Conservation (phyloP, 2,329 filamentous ascomycete genomes). For the Botrytis byssoidea region DNA sequence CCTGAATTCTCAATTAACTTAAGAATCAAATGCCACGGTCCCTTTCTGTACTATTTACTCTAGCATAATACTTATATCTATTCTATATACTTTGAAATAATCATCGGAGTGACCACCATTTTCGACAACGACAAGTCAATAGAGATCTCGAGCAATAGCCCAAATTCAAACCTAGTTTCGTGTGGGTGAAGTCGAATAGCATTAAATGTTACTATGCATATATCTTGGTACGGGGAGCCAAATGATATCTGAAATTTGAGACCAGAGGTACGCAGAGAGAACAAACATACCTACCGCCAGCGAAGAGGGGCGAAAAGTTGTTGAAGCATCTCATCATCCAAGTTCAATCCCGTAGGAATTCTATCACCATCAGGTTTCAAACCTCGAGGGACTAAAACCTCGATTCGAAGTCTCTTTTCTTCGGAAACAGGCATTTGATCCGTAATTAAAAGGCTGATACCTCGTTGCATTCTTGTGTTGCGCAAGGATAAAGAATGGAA, state of each 20-base stretch:
- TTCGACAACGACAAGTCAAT: not conserved
- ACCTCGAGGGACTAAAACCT: constrained; percentile 50
- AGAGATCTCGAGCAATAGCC: not conserved
- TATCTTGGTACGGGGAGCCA: not conserved
- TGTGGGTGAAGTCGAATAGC: not conserved
- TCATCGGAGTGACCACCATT: not conserved
- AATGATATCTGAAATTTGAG: not conserved
- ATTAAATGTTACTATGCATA: not conserved
- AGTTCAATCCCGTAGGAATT: constrained; percentile 41
- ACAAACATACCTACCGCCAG: not conserved
- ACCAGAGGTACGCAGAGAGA: not conserved
- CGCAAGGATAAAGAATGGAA: constrained; percentile 49
- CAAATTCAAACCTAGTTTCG: not conserved
- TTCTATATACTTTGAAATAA: not conserved
- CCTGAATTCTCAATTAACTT: not conserved
- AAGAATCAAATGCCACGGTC: not conserved
- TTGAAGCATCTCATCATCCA: constrained; percentile 21
- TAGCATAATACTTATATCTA: not conserved
- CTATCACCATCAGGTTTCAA: constrained; percentile 43
- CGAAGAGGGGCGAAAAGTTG: not conserved
- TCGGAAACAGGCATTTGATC: constrained; percentile 63
- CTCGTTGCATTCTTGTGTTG: constrained; percentile 48
- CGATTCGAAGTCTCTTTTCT: constrained; percentile 56
- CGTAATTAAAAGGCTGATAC: constrained; percentile 50
- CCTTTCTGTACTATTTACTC: not conserved